Conservation (phyloP, 106 monocot genomes). For the Dioscorea dumetorum region DNA sequence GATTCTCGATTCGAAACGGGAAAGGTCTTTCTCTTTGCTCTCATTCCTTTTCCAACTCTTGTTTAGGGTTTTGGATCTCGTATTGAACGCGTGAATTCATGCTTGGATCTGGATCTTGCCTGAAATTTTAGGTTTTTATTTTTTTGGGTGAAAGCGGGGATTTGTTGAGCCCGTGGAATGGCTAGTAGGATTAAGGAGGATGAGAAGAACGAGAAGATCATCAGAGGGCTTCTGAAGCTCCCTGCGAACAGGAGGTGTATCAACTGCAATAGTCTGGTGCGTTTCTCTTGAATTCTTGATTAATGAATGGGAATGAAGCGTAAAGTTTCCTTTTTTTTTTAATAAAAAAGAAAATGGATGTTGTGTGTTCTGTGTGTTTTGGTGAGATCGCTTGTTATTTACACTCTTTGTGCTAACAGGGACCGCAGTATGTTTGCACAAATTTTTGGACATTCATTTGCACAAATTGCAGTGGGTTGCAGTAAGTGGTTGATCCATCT, state of each 20-base stretch:
- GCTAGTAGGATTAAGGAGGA: slow-evolving; percentile 77
- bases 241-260: slow-evolving; percentile 76
- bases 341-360: too few relatives aligned
- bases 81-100: neutral
- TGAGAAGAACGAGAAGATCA: slow-evolving; percentile 93
- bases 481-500: slow-evolving; percentile 48
- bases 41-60: neutral
- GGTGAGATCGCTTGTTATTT: neutral
- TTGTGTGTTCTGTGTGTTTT: neutral
- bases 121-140: neutral
- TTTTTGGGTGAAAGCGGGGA: neutral
- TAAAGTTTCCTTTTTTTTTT: neutral
- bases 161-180: slow-evolving; percentile 18
- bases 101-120: too few relatives aligned
- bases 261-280: slow-evolving; percentile 88
- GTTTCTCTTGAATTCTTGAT: neutral
- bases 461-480: slow-evolving; percentile 72
- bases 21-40: neutral
- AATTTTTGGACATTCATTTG: slow-evolving; percentile 84
- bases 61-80: neutral
- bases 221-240: slow-evolving; percentile 80
- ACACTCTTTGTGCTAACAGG: slow-evolving; percentile 26
- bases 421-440: slow-evolving; percentile 82
- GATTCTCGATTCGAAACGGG: neutral
- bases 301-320: neutral